Evolutionary conservation across 2,329 filamentous ascomycete species (phyloP).

Genomic region (Diplocarpon mali): DNA sequence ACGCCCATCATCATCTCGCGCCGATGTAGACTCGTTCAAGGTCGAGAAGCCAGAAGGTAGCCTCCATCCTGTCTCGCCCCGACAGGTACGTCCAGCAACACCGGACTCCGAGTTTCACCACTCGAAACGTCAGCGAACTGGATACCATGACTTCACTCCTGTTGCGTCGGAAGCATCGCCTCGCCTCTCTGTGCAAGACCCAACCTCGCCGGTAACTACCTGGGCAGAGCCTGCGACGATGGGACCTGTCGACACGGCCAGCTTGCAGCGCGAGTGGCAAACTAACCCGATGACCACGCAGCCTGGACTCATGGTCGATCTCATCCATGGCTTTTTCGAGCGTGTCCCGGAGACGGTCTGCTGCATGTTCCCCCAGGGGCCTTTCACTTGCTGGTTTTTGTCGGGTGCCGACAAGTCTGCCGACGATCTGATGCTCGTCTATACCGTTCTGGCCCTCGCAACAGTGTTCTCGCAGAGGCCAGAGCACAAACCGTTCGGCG

Average conservation of each 20-base stretch:
- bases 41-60: conserved; percentile 21
- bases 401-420: conserved; percentile 34
- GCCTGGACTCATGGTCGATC: conserved; percentile 36
- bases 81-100: conserved; percentile 18
- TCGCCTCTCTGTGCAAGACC: conserved; percentile 15
- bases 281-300: conserved; percentile 42
- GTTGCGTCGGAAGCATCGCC: conserved; percentile 25
- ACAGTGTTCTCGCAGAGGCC: conserved; percentile 40
- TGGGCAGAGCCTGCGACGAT: conserved; percentile 14
- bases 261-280: conserved; percentile 19
- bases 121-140: conserved; percentile 25
- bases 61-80: conserved; percentile 22
- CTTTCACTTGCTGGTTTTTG: conserved; percentile 44
- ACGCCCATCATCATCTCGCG: conserved; percentile 22
- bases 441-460: conserved; percentile 46
- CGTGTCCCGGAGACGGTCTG: conserved; percentile 43
- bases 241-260: conserved; percentile 12
- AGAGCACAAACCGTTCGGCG: conserved; percentile 34
- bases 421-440: conserved; percentile 48
- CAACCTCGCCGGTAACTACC: conserved; percentile 14
- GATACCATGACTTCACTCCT: conserved; percentile 24
- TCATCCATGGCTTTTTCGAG: conserved; percentile 46
- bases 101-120: conserved; percentile 22
- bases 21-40: conserved; percentile 23
- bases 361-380: conserved; percentile 42